Conservation (phyloP, 768 basidiomycete genomes). For the Rhizopogon vesiculosus region DNA sequence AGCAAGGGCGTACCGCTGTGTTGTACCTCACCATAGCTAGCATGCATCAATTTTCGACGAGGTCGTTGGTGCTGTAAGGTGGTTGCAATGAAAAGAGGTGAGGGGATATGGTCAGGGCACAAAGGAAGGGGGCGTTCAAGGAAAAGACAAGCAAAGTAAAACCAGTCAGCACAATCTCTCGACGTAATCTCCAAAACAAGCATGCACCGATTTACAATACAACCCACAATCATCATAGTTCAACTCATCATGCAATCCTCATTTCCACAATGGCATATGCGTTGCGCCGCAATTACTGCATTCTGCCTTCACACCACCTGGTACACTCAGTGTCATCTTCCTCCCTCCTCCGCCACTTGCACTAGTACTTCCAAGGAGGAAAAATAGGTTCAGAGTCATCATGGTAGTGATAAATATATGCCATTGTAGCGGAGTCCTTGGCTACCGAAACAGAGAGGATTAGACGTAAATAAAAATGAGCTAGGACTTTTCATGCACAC, state of each 20-base stretch:
- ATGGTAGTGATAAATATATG: too few relatives aligned
- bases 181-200: background rate
- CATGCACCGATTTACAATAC: constrained; percentile 74
- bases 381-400: too few relatives aligned
- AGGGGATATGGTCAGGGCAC: too few relatives aligned
- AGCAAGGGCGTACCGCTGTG: constrained; percentile 3
- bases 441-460: too few relatives aligned
- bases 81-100: too few relatives aligned
- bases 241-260: constrained; percentile 81
- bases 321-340: constrained; percentile 27
- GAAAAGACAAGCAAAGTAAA: too few relatives aligned
- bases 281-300: constrained; percentile 88
- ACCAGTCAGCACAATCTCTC: constrained; percentile 1
- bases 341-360: background rate
- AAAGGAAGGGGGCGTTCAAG: too few relatives aligned
- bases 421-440: too few relatives aligned
- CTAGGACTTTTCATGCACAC: too few relatives aligned
- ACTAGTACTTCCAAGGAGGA: constrained; percentile 27
- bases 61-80: constrained; percentile 72
- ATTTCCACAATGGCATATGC: constrained; percentile 82
- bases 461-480: too few relatives aligned
- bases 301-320: constrained; percentile 68
- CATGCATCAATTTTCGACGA: constrained; percentile 84
- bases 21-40: constrained; percentile 67
- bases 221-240: too few relatives aligned